Evolutionary conservation across 139 green algal species (phyloP).

Genomic region (Chlorella ohadii): DNA sequence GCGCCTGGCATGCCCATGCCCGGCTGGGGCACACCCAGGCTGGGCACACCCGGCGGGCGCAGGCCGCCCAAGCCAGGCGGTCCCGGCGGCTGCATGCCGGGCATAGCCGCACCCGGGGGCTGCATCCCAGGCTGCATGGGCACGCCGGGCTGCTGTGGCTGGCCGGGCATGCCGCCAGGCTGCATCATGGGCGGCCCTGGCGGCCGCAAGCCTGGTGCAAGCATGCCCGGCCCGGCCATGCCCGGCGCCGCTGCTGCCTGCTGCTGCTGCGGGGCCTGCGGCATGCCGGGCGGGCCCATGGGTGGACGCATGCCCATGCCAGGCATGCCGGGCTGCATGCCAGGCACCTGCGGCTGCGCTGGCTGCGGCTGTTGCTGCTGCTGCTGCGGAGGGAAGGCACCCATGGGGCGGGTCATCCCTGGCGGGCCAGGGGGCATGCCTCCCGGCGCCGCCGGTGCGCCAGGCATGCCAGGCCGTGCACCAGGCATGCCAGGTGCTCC

Average conservation of each 20-base stretch:
- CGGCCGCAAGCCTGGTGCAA: constrained; percentile 13
- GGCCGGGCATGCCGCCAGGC: background rate
- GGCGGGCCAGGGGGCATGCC: background rate
- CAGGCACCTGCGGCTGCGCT: constrained; percentile 4
- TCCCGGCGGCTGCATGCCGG: constrained; percentile 8
- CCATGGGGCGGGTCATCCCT: background rate
- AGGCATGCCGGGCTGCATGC: background rate
- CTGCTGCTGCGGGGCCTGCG: constrained; percentile 15
- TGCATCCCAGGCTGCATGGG: constrained; percentile 30
- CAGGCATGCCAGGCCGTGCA: background rate
- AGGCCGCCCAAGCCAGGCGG: background rate
- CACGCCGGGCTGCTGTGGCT: background rate
- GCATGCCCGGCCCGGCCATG: background rate
- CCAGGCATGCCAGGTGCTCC: background rate
- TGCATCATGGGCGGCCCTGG: constrained; percentile 7
- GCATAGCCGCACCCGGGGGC: too few relatives aligned
- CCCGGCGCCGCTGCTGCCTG: background rate
- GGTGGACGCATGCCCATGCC: background rate
- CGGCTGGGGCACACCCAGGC: background rate
- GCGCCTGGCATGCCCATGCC: constrained; percentile 14
- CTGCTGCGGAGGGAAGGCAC: constrained; percentile 6
- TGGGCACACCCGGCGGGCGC: constrained; percentile 9
- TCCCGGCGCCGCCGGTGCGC: background rate
- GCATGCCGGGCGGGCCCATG: constrained; percentile 10
- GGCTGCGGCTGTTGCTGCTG: constrained; percentile 28